Base-by-base conservation (phyloP, 345 rosid genomes). In the Gossypium ekmanianum region DNA sequence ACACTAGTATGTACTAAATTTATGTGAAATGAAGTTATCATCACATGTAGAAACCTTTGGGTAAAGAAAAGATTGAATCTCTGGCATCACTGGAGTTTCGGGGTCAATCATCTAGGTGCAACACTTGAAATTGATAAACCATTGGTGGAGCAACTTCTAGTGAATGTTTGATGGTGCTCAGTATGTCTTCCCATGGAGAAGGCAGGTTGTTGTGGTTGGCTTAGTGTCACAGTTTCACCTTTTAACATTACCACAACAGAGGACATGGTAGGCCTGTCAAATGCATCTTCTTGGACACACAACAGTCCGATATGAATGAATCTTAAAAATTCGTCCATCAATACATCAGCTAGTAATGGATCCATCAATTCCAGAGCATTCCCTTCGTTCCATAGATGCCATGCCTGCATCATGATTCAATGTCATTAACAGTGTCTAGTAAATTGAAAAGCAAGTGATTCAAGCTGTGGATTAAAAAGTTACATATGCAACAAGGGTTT, bases 371-470 rank as follows among this genome's bases (percentile, higher is more conserved):
- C 67, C 11, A 52, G 18, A 18, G 41, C 45, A 61, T 77, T 74
- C 62, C 62, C 71, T 74, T 71, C 79, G 74, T 78, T 80, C 87
- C 89, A 88, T 4, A 79, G 76, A 55, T 81, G 86, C 91, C 91
- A 88, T 47, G 83, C 78, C 89, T 88, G 87, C 75, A 70, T 20
- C 59, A 56, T 3, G 3, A 24, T 54, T 10, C 41, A 12, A 14
- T 45, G 55, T 20, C 11, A 22, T 22, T 16, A 39, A 63, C 26
- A 43, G 11, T 64, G 2, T 64, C 8, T 41, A 64, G 51, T 4
- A 65, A 18, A 11, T 65, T 43, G 47, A 51, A 54, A 13, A 13
- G 24, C 41, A 2, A 27, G 22, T 45, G 39, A 43, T 9, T 47
- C 13, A 11, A 41, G 18, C 41, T 22, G 41, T 34, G 34, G 52